A percentile compares a stretch with the other conserved stretches of the same genome.
Conservation (phyloP, 345 rosid genomes). For the Citrus reticulata region DNA sequence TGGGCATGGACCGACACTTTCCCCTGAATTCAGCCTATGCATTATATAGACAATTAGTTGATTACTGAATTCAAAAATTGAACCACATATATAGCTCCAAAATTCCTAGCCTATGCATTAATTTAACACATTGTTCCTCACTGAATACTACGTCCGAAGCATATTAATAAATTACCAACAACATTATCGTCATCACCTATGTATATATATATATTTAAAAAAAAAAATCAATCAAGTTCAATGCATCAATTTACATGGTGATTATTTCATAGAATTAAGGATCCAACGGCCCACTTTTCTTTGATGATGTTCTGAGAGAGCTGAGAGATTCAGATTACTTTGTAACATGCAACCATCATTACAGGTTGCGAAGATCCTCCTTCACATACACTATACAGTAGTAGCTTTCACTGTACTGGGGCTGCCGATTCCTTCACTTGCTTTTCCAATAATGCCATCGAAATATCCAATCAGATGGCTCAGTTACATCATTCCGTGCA, state of each 20-base stretch:
- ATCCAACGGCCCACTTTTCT: too few relatives aligned
- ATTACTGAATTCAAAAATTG: constrained; percentile 18
- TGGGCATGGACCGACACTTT: constrained; percentile 23
- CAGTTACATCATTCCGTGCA: neutral
- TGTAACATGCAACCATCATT: too few relatives aligned
- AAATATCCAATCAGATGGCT: too few relatives aligned
- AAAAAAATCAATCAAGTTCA: neutral
- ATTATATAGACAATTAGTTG: neutral
- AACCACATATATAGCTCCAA: constrained; percentile 10
- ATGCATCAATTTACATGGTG: neutral
- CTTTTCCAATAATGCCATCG: neutral
- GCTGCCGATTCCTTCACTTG: neutral
- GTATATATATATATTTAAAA: too few relatives aligned
- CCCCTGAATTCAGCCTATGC: constrained; percentile 29
- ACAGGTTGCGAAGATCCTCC: neutral
- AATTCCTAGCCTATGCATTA: neutral
- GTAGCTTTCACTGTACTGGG: neutral
- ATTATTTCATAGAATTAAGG: neutral
- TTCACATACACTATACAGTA: too few relatives aligned
- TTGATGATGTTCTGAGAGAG: too few relatives aligned
- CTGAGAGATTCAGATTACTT: too few relatives aligned
- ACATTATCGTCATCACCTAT: neutral
- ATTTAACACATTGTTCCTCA: constrained; percentile 17
- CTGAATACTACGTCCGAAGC: constrained; percentile 26
- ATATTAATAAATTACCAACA: neutral